Percentiles rank a stretch among this genome's conserved stretches.
Evolutionary conservation across 768 basidiomycete genomes (phyloP).

Genomic region (Cystofilobasidium capitatum): DNA sequence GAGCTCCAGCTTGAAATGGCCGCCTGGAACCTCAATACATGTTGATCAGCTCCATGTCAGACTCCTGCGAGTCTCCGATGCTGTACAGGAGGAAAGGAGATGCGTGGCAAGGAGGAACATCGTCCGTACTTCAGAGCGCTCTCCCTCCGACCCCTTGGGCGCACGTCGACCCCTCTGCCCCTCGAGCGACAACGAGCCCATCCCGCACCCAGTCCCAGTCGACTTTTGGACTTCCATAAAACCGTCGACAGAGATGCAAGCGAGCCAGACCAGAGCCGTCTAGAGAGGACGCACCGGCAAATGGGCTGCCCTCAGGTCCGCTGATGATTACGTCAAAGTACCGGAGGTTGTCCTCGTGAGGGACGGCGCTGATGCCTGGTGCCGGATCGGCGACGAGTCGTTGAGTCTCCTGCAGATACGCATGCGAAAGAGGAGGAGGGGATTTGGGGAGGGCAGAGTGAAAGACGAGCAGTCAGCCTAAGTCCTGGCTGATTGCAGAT

Average conservation of each 20-base stretch:
- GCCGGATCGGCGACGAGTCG: conserved; percentile 91
- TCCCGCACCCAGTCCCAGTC: background rate
- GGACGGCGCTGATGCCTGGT: conserved; percentile 87
- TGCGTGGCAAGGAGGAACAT: background rate
- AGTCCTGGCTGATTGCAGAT: no score
- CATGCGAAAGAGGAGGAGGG: background rate
- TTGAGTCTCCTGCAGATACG: conserved; percentile 71
- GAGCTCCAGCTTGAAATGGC: conserved; percentile 88
- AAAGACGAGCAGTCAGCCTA: background rate
- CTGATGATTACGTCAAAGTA: conserved; percentile 98
- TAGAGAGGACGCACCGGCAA: conserved; percentile 57
- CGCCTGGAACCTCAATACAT: conserved; percentile 48
- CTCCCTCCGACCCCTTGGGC: background rate
- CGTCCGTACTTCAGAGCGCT: background rate
- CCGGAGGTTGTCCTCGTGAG: conserved; percentile 93
- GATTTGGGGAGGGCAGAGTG: background rate
- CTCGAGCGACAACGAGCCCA: no score
- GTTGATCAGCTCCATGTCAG: background rate
- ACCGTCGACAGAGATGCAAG: no score
- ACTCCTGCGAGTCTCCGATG: no score
- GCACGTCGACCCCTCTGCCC: background rate
- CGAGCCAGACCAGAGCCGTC: background rate
- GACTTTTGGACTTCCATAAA: no score
- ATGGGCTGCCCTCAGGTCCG: conserved; percentile 89
- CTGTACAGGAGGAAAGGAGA: background rate